These are phyloP conservation scores for Furcasterigmium sp. DNA, from an alignment of 2,329 filamentous ascomycete species.

Conservation along the genomic window DNA sequence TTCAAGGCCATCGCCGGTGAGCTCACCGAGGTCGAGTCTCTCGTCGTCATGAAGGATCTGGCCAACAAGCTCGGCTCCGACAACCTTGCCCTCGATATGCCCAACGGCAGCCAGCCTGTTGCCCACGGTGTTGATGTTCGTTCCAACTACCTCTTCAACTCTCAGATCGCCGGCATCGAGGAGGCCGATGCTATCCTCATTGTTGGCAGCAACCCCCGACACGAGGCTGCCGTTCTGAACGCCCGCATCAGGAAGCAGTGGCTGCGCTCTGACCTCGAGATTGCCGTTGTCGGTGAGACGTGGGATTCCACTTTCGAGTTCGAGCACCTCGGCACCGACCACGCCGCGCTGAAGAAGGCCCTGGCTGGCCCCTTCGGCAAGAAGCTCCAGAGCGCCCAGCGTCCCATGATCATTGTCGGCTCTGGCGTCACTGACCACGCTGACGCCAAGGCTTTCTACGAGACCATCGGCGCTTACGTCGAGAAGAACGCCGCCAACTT, in stretches of 20 bases:
- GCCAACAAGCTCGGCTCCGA: conserved; percentile 96
- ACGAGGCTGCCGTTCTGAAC: conserved; percentile 92
- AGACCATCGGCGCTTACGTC: conserved; percentile 83
- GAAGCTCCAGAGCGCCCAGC: conserved; percentile 82
- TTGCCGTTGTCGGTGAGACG: conserved; percentile 83
- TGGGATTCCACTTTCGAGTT: conserved; percentile 96
- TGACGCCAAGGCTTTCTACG: conserved; percentile 90
- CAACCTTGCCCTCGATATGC: conserved; percentile 89
- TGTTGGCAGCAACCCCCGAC: conserved; percentile 89
- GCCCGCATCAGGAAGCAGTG: conserved; percentile 97
- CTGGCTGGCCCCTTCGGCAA: conserved; percentile 86
- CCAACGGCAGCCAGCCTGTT: conserved; percentile 74
- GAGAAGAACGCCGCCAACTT: conserved; percentile 92
- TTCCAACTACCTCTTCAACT: conserved; percentile 96
- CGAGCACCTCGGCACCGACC: conserved; percentile 78
- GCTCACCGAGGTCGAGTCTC: conserved; percentile 83
- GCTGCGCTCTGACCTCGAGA: conserved; percentile 88
- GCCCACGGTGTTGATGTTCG: conserved; percentile 91
- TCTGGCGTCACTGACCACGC: conserved; percentile 86
- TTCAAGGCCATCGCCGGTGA: conserved; percentile 94
- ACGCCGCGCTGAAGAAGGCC: conserved; percentile 75
- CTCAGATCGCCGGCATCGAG: conserved; percentile 87
- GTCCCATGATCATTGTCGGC: conserved; percentile 94
- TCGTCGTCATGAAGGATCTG: conserved; percentile 95
- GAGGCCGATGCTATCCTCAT: conserved; percentile 89